Percentiles rank a stretch among this genome's conserved stretches.
Conservation (phyloP, 345 rosid species). For the Arabis hirsuta region DNA sequence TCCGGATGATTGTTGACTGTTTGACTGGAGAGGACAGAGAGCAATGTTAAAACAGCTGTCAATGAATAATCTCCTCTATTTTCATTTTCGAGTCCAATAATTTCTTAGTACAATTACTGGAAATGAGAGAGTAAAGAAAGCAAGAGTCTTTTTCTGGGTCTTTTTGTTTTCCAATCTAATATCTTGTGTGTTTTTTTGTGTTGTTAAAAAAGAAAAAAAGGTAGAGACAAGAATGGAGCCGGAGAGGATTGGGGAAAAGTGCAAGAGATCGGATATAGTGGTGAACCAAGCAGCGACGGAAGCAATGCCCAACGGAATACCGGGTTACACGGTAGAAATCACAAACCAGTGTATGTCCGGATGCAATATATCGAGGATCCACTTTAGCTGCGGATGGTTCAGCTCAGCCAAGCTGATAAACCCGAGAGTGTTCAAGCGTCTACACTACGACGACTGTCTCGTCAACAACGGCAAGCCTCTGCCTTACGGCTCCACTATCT, state of each 20-base stretch:
- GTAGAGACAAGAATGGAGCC: constrained; percentile 41
- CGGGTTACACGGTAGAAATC: constrained; percentile 80
- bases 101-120: no score
- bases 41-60: constrained; percentile 32
- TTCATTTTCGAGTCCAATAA: background rate
- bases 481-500: constrained; percentile 56
- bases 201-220: background rate
- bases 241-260: constrained; percentile 65
- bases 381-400: constrained; percentile 87
- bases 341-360: constrained; percentile 69
- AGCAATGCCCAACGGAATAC: constrained; percentile 78
- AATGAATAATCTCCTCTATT: background rate
- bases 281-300: constrained; percentile 71
- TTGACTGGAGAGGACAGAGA: constrained; percentile 1
- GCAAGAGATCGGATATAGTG: constrained; percentile 62
- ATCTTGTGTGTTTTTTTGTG: background rate
- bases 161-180: no score
- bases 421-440: constrained; percentile 81
- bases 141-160: no score
- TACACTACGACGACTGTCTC: constrained; percentile 81
- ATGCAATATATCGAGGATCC: constrained; percentile 68
- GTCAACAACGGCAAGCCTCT: constrained; percentile 84
- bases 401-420: constrained; percentile 78
- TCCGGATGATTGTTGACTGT: constrained; percentile 6
- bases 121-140: no score